Base-by-base conservation (phyloP, 768 basidiomycete species). In the Lactarius sp. region DNA sequence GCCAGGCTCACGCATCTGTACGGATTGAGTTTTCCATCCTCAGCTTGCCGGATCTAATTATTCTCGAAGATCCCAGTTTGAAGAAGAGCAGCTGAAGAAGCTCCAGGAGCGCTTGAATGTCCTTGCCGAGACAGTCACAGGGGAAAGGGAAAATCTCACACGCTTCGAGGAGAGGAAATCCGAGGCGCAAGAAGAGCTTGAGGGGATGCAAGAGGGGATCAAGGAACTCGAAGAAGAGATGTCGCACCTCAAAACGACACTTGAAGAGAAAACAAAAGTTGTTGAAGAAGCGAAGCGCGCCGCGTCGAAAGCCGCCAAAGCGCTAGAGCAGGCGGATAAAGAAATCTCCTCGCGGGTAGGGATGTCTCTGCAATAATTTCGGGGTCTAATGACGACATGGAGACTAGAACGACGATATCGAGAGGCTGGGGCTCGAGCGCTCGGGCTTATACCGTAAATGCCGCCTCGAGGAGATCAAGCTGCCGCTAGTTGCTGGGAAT, bases 401-500 rank as follows among this genome's bases (percentile, higher is more conserved):
- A 12, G 8, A 33, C 6, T 65, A 88, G 87, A 90, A 90, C 68
- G 95, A 96, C 72, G 90, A 94, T 70, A 97, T 97, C 63, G 92
- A 94, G 73, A 92, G 91, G 71, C 75, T 89, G 33, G 87, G 86
- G 0, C 79, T 92, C 52, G 95, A 98, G 70, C 81, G 96, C 27
- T 91, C 93, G 27, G 79, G 87, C 0, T 82, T 91, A 52, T 98
- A 98, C 72, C 84, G 95, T 16, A 92, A 91, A 71, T 98, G 96
- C 75, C 84, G 94, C 66, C 79, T 99, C 50, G 97, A 99, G 66
- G 94, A 97, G 69, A 88, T 98, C 68, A 82, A 82, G 62, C 73
- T 99, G 18, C 94, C 96, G 0, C 77, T 98, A 13, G 68, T 80
- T 14, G 73, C 81, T 59, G 97, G 96, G 6, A 82, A 85, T 70